Conservation (phyloP, 371 early-diverging fungal species). For the Batkoa obscura region DNA sequence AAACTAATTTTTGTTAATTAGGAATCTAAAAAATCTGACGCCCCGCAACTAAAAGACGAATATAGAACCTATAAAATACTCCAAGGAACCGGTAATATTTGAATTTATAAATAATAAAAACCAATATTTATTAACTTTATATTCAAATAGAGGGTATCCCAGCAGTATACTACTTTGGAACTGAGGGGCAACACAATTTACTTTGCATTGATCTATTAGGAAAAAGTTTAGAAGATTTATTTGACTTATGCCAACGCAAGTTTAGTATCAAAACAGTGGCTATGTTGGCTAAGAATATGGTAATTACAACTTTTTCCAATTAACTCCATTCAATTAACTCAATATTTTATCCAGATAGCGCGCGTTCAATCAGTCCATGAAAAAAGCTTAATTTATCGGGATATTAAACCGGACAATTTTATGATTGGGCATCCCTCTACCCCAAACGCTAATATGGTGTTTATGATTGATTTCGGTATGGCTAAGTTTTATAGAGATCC, state of each 20-base stretch:
- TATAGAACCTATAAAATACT: slow-evolving; percentile 79
- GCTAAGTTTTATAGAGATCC: slow-evolving; percentile 93
- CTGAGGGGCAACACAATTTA: slow-evolving; percentile 90
- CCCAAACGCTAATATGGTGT: slow-evolving; percentile 35
- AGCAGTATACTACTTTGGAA: slow-evolving; percentile 83
- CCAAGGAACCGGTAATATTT: slow-evolving; percentile 37
- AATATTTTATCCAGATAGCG: slow-evolving; percentile 37
- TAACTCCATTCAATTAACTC: not conserved
- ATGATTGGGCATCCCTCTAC: slow-evolving; percentile 63
- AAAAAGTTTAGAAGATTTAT: slow-evolving; percentile 90
- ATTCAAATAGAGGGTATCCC: slow-evolving; percentile 53
- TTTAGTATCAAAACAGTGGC: slow-evolving; percentile 87
- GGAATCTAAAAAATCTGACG: slow-evolving; percentile 81
- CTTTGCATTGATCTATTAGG: slow-evolving; percentile 97
- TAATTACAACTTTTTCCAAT: slow-evolving; percentile 12
- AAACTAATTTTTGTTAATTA: slow-evolving; percentile 4
- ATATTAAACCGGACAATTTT: slow-evolving; percentile 99
- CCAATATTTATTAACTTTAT: not conserved
- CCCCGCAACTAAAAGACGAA: slow-evolving; percentile 86
- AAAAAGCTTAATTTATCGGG: slow-evolving; percentile 92
- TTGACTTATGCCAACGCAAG: slow-evolving; percentile 81
- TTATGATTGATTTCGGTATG: slow-evolving; percentile 93
- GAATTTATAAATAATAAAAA: not conserved
- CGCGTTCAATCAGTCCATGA: slow-evolving; percentile 93
- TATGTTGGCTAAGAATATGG: slow-evolving; percentile 95